Conservation (phyloP, 495 filamentous ascomycete genomes). For the Tuber microsphaerosporum region DNA sequence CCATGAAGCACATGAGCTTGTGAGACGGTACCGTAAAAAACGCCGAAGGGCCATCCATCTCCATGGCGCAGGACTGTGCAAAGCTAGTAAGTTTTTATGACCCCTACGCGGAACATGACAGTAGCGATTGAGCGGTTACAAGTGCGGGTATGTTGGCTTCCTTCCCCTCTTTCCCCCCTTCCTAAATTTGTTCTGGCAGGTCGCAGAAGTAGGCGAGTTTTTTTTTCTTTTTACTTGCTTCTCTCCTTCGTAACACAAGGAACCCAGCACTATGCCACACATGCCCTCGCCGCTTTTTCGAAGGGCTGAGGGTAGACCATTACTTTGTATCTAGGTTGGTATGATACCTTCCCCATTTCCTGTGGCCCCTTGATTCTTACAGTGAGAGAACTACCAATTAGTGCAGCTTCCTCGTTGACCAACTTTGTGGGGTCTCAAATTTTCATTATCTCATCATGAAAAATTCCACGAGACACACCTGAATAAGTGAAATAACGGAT, state of each 20-base stretch:
- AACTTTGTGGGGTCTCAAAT: neutral
- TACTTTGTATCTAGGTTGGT: neutral
- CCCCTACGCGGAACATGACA: neutral
- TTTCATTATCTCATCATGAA: neutral
- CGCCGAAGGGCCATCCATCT: neutral
- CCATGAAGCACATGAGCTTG: neutral
- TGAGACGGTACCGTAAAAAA: neutral
- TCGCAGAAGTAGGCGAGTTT: neutral
- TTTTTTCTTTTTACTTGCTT: neutral
- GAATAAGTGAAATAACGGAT: neutral
- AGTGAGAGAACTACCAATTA: too few relatives aligned
- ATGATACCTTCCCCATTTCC: neutral
- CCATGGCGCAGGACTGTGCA: neutral
- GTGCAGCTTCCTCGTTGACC: neutral
- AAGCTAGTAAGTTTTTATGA: neutral
- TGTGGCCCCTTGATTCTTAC: neutral
- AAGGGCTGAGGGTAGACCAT: neutral
- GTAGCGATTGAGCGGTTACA: neutral
- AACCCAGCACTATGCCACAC: neutral
- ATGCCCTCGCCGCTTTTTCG: neutral
- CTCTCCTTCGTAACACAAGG: neutral
- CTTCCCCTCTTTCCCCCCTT: neutral
- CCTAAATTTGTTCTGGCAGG: neutral
- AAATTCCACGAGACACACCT: neutral
- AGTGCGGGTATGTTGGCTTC: neutral